Evolutionary conservation across 2,329 filamentous ascomycete genomes (phyloP).

Genomic region (Paecilomyces sp.): DNA sequence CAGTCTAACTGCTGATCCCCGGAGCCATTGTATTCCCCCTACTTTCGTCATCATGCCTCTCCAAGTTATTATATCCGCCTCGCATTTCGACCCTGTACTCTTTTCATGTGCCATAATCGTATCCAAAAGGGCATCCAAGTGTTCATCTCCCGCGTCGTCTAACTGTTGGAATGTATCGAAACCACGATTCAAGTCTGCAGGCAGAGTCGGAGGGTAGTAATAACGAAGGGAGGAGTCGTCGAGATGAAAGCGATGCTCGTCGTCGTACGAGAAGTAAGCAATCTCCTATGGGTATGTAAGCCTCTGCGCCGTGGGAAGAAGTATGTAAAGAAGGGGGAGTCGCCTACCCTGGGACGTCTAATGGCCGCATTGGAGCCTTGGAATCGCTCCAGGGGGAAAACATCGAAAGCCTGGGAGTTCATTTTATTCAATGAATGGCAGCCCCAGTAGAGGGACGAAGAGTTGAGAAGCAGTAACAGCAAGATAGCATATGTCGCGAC

Average conservation of each 20-base stretch:
- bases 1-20: slow-evolving; percentile 1
- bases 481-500: not conserved
- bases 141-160: slow-evolving; percentile 76
- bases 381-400: slow-evolving; percentile 66
- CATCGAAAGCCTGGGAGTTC: slow-evolving; percentile 46
- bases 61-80: slow-evolving; percentile 84
- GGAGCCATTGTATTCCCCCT: slow-evolving; percentile 9
- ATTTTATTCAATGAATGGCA: slow-evolving; percentile 12
- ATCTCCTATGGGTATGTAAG: slow-evolving; percentile 61
- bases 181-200: slow-evolving; percentile 68
- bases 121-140: slow-evolving; percentile 74
- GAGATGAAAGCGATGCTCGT: slow-evolving; percentile 66
- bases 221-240: slow-evolving; percentile 77
- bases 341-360: slow-evolving; percentile 62
- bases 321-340: not conserved
- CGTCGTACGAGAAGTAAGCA: slow-evolving; percentile 86
- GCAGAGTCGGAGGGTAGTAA: slow-evolving; percentile 72
- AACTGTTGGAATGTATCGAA: slow-evolving; percentile 78
- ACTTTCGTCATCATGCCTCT: slow-evolving; percentile 98
- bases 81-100: slow-evolving; percentile 57
- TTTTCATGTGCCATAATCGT: slow-evolving; percentile 69
- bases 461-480: not conserved
- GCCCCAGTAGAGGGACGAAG: not conserved
- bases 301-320: not conserved
- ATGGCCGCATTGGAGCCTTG: slow-evolving; percentile 61